Evolutionary conservation across 257 asterid genomes (phyloP), one percentile per base, ranked within the genome.

Genomic region (Coffea canephora): DNA sequence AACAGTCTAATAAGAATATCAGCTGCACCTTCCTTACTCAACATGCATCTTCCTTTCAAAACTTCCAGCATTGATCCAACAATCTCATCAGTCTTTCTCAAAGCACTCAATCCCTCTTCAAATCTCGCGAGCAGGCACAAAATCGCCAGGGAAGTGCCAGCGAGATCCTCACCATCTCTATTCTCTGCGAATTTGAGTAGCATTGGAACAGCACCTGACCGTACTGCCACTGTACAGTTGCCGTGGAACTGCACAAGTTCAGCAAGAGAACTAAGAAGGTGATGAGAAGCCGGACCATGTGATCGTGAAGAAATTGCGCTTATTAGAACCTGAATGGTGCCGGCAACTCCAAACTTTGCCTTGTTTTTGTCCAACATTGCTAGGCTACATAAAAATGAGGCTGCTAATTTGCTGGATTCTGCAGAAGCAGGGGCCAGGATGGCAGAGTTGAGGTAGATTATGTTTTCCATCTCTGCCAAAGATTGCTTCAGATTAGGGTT

Each of bases 191-290:
- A 55, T 25, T 48, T 75, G 34, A 93, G 74, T 67, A 93, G 89
- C 82, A 83, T 87, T 0, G 89, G 90, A 49, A 93, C 87, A 3
- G 90, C 96, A 16, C 93, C 92, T 2, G 91, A 84, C 45, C 78
- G 84, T 12, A 93, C 96, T 0, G 97, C 97, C 80, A 91, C 9
- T 11, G 94, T 93, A 88, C 98, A 93, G 80, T 93, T 93, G 50
- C 98, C 97, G 5, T 91, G 98, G 80, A 91, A 91, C 76, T 89
- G 97, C 75, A 89, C 94, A n/a, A 91, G 88, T 81, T 93, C 98
- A 13, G 92, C 90, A 55, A 93, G 83, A 34, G 93, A 78, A 82
- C 93, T 89, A 50, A 93, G 97, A 50, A 91, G 89, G 78, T 91
- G 92, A 82, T 91, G 94, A 3, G 89, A 68, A 62, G 94, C 89